Conservation (phyloP, 352 stramenopile species). For the Phytophthora syringae region DNA sequence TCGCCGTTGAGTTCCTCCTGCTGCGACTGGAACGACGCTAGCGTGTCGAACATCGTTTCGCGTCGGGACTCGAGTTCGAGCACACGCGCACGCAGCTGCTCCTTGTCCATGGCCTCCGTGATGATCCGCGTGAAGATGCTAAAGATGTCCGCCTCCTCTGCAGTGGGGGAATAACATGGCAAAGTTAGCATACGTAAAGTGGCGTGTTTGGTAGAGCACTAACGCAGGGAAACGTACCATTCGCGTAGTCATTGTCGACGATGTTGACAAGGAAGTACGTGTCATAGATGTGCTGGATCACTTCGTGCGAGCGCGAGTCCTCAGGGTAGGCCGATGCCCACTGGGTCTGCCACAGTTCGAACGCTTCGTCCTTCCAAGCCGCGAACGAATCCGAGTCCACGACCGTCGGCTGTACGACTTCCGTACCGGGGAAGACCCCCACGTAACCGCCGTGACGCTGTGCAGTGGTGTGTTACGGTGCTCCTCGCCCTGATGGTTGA, state of each 20-base stretch:
- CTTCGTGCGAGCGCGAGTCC: slow-evolving; percentile 60
- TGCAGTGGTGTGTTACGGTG: slow-evolving; percentile 76
- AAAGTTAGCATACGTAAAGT: slow-evolving; percentile 14
- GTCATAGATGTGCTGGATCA: slow-evolving; percentile 92
- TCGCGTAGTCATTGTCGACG: slow-evolving; percentile 98
- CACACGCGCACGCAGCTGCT: slow-evolving; percentile 70
- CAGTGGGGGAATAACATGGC: not conserved
- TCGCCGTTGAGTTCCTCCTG: slow-evolving; percentile 66
- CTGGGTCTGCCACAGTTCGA: slow-evolving; percentile 96
- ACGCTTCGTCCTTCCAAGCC: slow-evolving; percentile 96
- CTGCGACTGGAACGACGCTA: slow-evolving; percentile 69
- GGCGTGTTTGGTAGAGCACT: not conserved
- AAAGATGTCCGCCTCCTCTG: slow-evolving; percentile 85
- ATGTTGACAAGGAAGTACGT: slow-evolving; percentile 98
- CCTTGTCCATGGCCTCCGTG: slow-evolving; percentile 81
- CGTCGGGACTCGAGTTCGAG: slow-evolving; percentile 75
- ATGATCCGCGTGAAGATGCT: slow-evolving; percentile 86
- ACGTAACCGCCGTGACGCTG: slow-evolving; percentile 96
- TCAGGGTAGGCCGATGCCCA: slow-evolving; percentile 97
- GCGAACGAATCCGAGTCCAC: slow-evolving; percentile 97
- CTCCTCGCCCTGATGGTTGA: slow-evolving; percentile 73
- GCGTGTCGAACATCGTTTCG: slow-evolving; percentile 80
- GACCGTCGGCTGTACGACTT: slow-evolving; percentile 96
- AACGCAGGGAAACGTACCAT: slow-evolving; percentile 40
- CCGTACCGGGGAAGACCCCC: slow-evolving; percentile 96